Percentiles rank a stretch among this genome's conserved stretches.
Evolutionary conservation across 2,329 filamentous ascomycete genomes (phyloP).

Genomic region (Lasiodiplodia gonubiensis): DNA sequence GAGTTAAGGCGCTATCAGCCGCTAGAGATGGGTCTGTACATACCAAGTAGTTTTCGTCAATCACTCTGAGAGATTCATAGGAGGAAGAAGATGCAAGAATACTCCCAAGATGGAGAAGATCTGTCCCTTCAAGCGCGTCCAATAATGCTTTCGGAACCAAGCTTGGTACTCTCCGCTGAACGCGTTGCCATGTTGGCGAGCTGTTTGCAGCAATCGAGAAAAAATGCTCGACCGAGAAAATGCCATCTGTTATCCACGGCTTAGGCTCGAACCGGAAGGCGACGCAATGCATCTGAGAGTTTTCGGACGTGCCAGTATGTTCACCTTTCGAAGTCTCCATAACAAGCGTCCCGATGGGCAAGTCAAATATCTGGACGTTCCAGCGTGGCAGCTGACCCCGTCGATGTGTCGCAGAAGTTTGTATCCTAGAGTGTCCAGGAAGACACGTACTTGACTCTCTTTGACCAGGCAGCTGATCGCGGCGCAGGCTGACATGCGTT

Average conservation of each 20-base stretch:
- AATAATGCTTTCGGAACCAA: not conserved
- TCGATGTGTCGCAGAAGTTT: not conserved
- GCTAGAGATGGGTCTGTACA: too few species aligned
- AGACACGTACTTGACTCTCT: not conserved
- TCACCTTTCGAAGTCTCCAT: not conserved
- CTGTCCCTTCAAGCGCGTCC: not conserved
- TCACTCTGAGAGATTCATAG: too few species aligned
- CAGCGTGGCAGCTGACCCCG: not conserved
- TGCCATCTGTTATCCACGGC: not conserved
- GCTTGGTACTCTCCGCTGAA: not conserved
- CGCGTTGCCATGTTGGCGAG: not conserved
- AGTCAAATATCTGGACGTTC: not conserved
- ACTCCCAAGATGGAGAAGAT: too few species aligned
- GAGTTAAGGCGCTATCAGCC: too few species aligned
- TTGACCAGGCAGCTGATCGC: not conserved
- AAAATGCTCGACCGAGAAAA: not conserved
- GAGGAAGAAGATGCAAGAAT: too few species aligned
- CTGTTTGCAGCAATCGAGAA: not conserved
- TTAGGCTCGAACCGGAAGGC: not conserved
- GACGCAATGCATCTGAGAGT: not conserved
- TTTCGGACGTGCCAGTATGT: not conserved
- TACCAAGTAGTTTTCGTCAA: too few species aligned
- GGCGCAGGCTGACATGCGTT: not conserved
- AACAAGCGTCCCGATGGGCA: not conserved
- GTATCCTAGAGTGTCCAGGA: too few species aligned